A percentile compares a stretch with the other conserved stretches of the same genome.
Conservation (phyloP, 2,329 filamentous ascomycete genomes). For the Myriosclerotinia curreyana region DNA sequence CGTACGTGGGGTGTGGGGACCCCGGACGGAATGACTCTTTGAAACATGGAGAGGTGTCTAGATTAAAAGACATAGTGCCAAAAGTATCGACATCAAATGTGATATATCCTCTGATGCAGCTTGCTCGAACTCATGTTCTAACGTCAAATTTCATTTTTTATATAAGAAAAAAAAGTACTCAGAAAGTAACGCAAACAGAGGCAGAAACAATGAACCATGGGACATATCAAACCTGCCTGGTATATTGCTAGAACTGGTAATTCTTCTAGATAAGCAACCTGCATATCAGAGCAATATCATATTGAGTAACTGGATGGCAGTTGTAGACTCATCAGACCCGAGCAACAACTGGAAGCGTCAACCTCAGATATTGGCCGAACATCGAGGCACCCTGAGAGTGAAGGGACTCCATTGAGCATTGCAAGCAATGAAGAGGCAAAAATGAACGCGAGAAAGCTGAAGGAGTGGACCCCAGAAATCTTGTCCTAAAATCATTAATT, state of each 20-base stretch:
- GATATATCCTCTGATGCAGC: neutral
- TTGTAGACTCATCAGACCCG: neutral
- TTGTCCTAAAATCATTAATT: neutral
- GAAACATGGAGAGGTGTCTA: neutral
- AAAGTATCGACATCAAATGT: neutral
- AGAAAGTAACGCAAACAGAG: neutral
- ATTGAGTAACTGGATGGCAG: no score
- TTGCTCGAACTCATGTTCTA: neutral
- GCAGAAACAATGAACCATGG: neutral
- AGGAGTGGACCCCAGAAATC: neutral
- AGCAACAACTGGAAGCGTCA: neutral
- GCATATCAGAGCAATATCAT: neutral
- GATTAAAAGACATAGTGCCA: neutral
- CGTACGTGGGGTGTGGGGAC: neutral
- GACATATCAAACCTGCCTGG: neutral
- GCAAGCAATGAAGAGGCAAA: neutral
- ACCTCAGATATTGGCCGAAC: neutral
- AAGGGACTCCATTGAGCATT: neutral
- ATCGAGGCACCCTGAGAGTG: neutral
- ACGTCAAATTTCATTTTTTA: neutral
- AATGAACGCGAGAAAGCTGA: neutral
- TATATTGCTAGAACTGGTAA: neutral
- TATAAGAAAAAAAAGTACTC: neutral
- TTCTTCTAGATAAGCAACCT: neutral
- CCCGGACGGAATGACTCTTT: no score